Percentiles rank a stretch among this genome's conserved stretches.
Evolutionary conservation across 1,284 basidiomycete genomes (phyloP).

Genomic region (Lentinus polychrous): DNA sequence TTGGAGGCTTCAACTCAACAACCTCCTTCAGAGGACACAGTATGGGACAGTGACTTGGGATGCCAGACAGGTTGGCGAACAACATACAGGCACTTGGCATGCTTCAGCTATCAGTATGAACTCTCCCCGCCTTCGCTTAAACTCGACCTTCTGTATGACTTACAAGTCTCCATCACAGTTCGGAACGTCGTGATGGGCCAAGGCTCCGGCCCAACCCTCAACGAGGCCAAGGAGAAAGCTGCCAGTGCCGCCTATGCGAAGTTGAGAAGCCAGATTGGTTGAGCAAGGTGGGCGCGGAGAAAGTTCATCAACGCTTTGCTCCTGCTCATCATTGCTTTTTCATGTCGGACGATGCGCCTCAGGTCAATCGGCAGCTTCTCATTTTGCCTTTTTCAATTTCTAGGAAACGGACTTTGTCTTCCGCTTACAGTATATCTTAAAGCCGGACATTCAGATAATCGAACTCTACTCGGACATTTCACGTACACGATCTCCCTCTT

Average conservation of each 20-base stretch:
- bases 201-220: constrained; percentile 9
- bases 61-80: constrained; percentile 7
- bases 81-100: constrained; percentile 11
- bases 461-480: too few species aligned
- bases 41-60: constrained; percentile 10
- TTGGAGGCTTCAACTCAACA: constrained; percentile 15
- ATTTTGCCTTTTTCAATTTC: too few species aligned
- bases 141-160: background rate
- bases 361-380: too few species aligned
- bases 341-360: too few species aligned
- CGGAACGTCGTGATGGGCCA: constrained; percentile 16
- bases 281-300: too few species aligned
- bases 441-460: too few species aligned
- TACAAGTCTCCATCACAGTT: constrained; percentile 10
- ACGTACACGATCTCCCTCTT: too few species aligned
- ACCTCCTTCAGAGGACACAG: constrained; percentile 12
- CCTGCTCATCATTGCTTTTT: too few species aligned
- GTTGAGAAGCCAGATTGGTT: background rate
- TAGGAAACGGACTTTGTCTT: too few species aligned
- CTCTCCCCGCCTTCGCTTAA: background rate
- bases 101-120: constrained; percentile 12
- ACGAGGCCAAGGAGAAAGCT: constrained; percentile 17
- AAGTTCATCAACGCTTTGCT: too few species aligned
- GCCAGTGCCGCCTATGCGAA: constrained; percentile 11
- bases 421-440: too few species aligned